Conservation (phyloP, 2,329 filamentous ascomycete species). For the Tolypocladium sp. region DNA sequence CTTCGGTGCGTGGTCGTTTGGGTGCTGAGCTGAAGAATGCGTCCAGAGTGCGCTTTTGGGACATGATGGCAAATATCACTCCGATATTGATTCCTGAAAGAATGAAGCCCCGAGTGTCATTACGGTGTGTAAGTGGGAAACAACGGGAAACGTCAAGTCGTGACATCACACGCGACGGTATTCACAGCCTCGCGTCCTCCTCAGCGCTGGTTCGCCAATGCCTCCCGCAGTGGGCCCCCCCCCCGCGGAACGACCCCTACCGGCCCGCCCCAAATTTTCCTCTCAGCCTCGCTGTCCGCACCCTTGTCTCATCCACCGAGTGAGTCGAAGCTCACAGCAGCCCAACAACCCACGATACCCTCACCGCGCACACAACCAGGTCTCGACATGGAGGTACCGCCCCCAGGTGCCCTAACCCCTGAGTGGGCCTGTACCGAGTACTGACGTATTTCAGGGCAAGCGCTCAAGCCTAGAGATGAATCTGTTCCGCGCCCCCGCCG, state of each 20-base stretch:
- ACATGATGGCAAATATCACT: slow-evolving; percentile 2
- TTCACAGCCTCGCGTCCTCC: slow-evolving; percentile 1
- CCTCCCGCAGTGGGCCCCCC: background rate
- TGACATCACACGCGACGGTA: slow-evolving; percentile 11
- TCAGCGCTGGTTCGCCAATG: background rate
- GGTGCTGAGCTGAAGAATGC: slow-evolving; percentile 46
- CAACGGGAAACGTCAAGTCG: slow-evolving; percentile 1
- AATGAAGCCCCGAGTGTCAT: background rate
- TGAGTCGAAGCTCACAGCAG: background rate
- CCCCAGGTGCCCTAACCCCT: background rate
- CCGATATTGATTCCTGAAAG: background rate
- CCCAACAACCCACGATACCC: background rate
- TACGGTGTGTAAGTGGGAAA: background rate
- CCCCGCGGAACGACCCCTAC: background rate
- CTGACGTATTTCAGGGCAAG: slow-evolving; percentile 2
- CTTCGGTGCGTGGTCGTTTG: slow-evolving; percentile 14
- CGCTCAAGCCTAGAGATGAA: slow-evolving; percentile 34
- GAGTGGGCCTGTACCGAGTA: too few relatives aligned
- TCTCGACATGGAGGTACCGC: slow-evolving; percentile 17
- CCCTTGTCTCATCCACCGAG: background rate
- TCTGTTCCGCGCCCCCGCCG: slow-evolving; percentile 65
- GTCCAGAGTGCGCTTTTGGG: slow-evolving; percentile 49
- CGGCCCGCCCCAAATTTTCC: slow-evolving; percentile 13
- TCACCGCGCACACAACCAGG: background rate
- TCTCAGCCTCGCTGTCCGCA: slow-evolving; percentile 17